Evolutionary conservation across 768 basidiomycete genomes (phyloP).

Genomic region (Hebeloma cylindrosporum): DNA sequence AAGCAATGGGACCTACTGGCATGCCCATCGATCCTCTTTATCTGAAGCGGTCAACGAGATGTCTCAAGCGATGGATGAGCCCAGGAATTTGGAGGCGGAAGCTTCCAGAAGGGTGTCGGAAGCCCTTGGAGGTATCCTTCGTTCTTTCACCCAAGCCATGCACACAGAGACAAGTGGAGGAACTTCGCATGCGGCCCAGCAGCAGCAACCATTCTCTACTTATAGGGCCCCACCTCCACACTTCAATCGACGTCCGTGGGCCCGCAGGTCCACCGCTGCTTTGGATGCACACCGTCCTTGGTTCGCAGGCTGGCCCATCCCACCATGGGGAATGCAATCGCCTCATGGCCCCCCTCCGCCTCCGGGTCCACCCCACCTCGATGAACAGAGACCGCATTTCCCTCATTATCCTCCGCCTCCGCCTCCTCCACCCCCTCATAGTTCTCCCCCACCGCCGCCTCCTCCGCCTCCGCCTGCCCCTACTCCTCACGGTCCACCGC

Average conservation of each 20-base stretch:
- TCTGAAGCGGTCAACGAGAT: conserved; percentile 57
- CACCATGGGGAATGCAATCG: conserved; percentile 1
- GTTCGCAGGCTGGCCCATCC: conserved; percentile 4
- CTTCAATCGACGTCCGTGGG: conserved; percentile 8
- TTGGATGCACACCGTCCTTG: conserved; percentile 9
- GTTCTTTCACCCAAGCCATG: conserved; percentile 52
- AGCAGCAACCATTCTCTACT: conserved; percentile 1
- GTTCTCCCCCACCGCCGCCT: conserved; percentile 14
- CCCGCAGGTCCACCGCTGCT: conserved; percentile 7
- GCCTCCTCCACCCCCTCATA: conserved; percentile 9
- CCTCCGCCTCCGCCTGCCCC: conserved; percentile 14
- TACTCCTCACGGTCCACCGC: conserved; percentile 16
- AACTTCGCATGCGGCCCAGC: not conserved
- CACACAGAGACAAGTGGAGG: conserved; percentile 3
- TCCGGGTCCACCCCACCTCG: conserved; percentile 1
- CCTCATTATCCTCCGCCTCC: conserved; percentile 3
- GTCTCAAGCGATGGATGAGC: conserved; percentile 48
- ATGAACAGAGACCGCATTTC: not conserved
- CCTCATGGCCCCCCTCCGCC: conserved; percentile 10
- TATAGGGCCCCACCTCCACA: conserved; percentile 3
- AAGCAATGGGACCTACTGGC: conserved; percentile 68
- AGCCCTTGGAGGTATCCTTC: conserved; percentile 58
- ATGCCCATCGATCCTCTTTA: conserved; percentile 56
- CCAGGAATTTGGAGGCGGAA: conserved; percentile 59
- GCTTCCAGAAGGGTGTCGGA: conserved; percentile 64